Conservation (phyloP, 768 basidiomycete species). For the Leccinellum albellum region DNA sequence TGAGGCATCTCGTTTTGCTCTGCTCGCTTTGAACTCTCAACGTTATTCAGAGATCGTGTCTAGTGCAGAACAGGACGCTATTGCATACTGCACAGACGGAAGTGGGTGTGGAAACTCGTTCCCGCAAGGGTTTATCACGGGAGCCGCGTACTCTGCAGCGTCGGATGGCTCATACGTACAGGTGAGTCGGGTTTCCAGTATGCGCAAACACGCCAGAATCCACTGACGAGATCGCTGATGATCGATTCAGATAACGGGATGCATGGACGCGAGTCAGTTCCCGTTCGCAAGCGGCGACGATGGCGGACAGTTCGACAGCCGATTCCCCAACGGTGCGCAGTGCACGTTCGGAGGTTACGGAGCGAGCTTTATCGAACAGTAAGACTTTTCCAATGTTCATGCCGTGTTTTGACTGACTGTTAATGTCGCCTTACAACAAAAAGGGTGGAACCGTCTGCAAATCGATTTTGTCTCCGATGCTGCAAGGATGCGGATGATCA, state of each 20-base stretch:
- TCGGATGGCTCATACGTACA: conserved; percentile 39
- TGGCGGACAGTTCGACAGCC: conserved; percentile 49
- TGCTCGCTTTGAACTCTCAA: not conserved
- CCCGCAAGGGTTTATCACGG: conserved; percentile 36
- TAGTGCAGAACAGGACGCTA: conserved; percentile 36
- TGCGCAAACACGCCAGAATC: too few relatives aligned
- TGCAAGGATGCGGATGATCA: conserved; percentile 42
- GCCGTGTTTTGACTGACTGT: not conserved
- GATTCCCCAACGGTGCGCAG: conserved; percentile 51
- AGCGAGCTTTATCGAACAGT: conserved; percentile 52
- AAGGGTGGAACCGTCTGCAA: conserved; percentile 44
- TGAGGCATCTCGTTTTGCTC: conserved; percentile 10
- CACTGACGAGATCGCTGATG: not conserved
- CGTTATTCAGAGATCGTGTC: conserved; percentile 34
- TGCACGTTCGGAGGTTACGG: conserved; percentile 49
- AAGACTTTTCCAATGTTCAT: conserved; percentile 9
- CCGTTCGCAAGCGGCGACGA: conserved; percentile 35
- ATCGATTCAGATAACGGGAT: conserved; percentile 37
- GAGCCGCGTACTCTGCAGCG: conserved; percentile 31
- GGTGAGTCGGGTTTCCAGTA: conserved; percentile 21
- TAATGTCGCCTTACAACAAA: not conserved
- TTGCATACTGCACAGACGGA: conserved; percentile 35
- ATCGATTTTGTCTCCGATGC: conserved; percentile 49
- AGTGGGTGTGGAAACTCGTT: conserved; percentile 29
- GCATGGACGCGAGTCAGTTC: conserved; percentile 29